phyloP scores from a whole-genome alignment of 768 basidiomycete genomes.

The Rhizopogon vinicolor region DNA sequence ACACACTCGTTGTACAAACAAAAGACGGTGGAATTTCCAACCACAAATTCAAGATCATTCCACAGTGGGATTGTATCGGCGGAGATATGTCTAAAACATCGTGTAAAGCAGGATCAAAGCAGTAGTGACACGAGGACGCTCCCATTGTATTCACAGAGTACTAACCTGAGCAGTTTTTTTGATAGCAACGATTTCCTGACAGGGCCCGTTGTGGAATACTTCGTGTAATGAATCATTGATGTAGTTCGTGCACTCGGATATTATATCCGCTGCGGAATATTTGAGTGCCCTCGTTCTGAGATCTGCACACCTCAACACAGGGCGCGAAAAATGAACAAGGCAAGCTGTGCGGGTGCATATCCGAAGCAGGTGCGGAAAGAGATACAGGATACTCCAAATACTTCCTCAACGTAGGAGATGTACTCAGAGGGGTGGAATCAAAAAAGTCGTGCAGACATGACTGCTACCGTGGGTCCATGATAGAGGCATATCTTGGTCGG shows the following conservation, averaged over 20 bases:
- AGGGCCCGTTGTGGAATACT: slow-evolving; percentile 21
- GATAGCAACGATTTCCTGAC: slow-evolving; percentile 27
- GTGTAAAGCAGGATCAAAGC: slow-evolving; percentile 27
- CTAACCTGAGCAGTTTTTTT: slow-evolving; percentile 30
- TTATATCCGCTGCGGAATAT: slow-evolving; percentile 12
- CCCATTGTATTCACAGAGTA: slow-evolving; percentile 14
- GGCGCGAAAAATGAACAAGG: slow-evolving; percentile 23
- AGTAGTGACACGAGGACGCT: slow-evolving; percentile 13
- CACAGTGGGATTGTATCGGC: slow-evolving; percentile 23
- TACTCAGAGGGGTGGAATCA: slow-evolving; percentile 14
- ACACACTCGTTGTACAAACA: slow-evolving; percentile 28
- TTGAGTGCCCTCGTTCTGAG: slow-evolving; percentile 7
- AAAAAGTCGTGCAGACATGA: no score
- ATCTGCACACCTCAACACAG: slow-evolving; percentile 25
- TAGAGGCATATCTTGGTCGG: slow-evolving; percentile 12
- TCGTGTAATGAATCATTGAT: slow-evolving; percentile 16
- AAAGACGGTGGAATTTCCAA: slow-evolving; percentile 16
- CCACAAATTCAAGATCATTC: slow-evolving; percentile 23
- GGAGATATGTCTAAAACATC: slow-evolving; percentile 25
- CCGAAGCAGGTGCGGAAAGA: slow-evolving; percentile 24
- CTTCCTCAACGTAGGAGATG: slow-evolving; percentile 35
- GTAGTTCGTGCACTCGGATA: slow-evolving; percentile 18
- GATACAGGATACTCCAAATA: slow-evolving; percentile 35
- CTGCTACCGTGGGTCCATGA: no score
- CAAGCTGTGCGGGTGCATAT: slow-evolving; percentile 18